Conservation (phyloP, 345 rosid genomes). For the Hirschfeldia incana region DNA sequence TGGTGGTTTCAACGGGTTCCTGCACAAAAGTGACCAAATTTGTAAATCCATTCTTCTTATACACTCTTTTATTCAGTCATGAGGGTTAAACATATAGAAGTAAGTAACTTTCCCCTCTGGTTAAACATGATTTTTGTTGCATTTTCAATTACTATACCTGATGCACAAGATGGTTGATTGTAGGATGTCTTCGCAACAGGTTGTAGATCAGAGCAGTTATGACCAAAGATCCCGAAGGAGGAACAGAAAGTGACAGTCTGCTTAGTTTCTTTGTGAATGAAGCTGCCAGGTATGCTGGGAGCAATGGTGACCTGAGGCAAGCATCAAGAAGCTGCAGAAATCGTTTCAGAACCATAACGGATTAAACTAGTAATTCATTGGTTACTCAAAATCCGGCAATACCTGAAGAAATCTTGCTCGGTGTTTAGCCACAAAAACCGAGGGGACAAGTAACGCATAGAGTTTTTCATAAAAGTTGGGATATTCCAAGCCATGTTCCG, state of each 20-base stretch:
- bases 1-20: conserved; percentile 50
- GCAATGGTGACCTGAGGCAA: conserved; percentile 90
- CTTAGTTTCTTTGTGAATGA: conserved; percentile 89
- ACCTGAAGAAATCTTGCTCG: conserved; percentile 92
- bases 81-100: not conserved
- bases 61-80: not conserved
- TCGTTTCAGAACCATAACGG: conserved; percentile 6
- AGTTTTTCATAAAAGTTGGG: conserved; percentile 88
- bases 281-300: conserved; percentile 96
- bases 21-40: conserved; percentile 30
- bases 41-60: not conserved
- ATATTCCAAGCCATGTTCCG: conserved; percentile 83
- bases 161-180: conserved; percentile 91
- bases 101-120: not conserved
- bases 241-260: conserved; percentile 68
- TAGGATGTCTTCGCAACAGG: conserved; percentile 82
- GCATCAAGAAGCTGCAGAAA: conserved; percentile 86
- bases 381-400: conserved; percentile 6
- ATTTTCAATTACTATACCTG: conserved; percentile 47
- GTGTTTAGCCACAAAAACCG: conserved; percentile 86
- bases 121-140: not conserved
- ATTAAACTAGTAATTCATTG: not conserved
- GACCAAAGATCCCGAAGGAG: conserved; percentile 90
- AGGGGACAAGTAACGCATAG: conserved; percentile 72
- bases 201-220: conserved; percentile 82